A percentile compares a stretch with the other conserved stretches of the same genome.
phyloP scores from a whole-genome alignment of 176 grass and related monocot genomes.

The Avena sativa region DNA sequence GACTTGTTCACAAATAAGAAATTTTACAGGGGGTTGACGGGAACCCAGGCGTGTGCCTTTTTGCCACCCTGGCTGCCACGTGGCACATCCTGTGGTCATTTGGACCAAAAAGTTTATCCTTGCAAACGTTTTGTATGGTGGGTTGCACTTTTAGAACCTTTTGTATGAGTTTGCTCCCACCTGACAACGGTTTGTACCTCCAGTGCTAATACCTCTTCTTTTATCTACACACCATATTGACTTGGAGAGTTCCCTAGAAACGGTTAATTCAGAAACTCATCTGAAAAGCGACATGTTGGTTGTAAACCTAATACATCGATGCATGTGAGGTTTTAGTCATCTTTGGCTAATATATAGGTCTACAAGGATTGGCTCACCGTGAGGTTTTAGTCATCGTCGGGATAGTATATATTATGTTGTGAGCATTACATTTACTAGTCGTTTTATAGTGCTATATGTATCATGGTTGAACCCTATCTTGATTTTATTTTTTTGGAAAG shows the following conservation, averaged over 20 bases:
- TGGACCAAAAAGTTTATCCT: too few relatives aligned
- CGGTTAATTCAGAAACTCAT: not conserved
- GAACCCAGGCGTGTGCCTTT: too few relatives aligned
- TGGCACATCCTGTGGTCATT: too few relatives aligned
- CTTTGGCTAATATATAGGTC: not conserved
- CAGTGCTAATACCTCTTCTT: not conserved
- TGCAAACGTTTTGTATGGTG: too few relatives aligned
- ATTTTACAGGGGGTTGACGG: too few relatives aligned
- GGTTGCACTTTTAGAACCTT: not conserved
- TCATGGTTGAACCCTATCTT: not conserved
- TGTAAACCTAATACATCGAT: not conserved
- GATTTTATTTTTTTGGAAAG: too few relatives aligned
- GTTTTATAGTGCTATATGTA: not conserved
- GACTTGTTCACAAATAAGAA: too few relatives aligned
- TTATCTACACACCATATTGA: constrained; percentile 1
- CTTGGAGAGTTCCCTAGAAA: not conserved
- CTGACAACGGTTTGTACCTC: too few relatives aligned
- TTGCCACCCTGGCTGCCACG: too few relatives aligned
- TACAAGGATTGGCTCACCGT: not conserved
- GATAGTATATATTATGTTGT: not conserved
- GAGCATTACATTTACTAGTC: not conserved
- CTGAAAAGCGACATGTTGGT: not conserved
- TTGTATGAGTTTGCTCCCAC: too few relatives aligned
- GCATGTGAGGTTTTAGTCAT: not conserved
- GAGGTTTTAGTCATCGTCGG: not conserved